A percentile compares a stretch with the other conserved stretches of the same genome.
These are phyloP conservation scores for Nicotiana tomentosiformis DNA, from an alignment of 257 asterid species.

Conservation along the genomic window DNA sequence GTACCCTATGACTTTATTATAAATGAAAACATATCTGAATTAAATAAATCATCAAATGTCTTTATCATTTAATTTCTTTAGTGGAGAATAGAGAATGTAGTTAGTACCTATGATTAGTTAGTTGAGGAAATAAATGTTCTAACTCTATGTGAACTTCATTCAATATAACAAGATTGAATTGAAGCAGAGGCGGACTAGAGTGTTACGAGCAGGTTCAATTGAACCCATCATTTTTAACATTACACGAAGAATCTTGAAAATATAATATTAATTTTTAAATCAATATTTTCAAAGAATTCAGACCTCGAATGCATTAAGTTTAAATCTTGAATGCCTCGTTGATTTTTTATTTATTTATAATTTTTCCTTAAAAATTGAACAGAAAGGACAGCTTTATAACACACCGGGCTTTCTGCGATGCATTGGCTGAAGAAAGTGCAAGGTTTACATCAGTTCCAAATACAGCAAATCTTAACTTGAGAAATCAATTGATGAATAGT, in stretches of 20 bases:
- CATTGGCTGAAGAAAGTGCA: slow-evolving; percentile 73
- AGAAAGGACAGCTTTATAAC: slow-evolving; percentile 96
- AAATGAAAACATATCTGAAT: background rate
- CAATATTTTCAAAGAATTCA: too few species aligned
- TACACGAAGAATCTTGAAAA: too few species aligned
- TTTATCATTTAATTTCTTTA: background rate
- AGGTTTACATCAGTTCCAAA: slow-evolving; percentile 47
- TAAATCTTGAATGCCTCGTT: too few species aligned
- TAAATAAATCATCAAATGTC: slow-evolving; percentile 1
- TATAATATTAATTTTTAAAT: too few species aligned
- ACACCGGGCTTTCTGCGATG: slow-evolving; percentile 90
- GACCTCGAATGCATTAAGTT: too few species aligned
- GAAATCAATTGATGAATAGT: slow-evolving; percentile 43
- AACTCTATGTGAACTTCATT: background rate
- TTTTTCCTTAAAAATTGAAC: background rate
- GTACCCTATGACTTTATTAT: slow-evolving; percentile 15
- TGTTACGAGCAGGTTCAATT: too few species aligned
- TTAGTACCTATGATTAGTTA: slow-evolving; percentile 7
- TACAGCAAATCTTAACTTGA: slow-evolving; percentile 43
- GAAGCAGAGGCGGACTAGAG: too few species aligned
- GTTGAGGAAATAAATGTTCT: slow-evolving; percentile 16
- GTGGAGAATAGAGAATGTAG: background rate
- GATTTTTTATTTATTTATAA: background rate
- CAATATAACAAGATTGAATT: background rate
- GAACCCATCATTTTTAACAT: too few species aligned